Evolutionary conservation across 1,139 yeast genomes (phyloP), one percentile per base, ranked within the genome.

Genomic region (Pneumocystis oryctolagi): DNA sequence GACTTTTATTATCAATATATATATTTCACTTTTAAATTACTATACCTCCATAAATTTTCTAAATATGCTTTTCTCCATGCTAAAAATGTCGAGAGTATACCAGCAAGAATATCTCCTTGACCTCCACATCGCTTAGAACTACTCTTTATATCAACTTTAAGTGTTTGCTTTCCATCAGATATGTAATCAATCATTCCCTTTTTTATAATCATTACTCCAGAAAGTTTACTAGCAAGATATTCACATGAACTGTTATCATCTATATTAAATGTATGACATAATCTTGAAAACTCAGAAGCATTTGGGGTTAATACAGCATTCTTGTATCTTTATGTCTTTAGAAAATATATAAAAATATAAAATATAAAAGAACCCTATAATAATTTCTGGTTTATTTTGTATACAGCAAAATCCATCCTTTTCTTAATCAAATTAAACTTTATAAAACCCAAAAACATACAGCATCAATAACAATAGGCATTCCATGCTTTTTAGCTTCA

Each of bases 291-390:
- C 72, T 92, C 98, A 60, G 85, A 85, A 9, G 88, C 85, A 71
- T 92, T 92, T 16, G 98, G 98, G 0, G 98, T 92, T 60, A 92
- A 69, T 0, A 89, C 78, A 0, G 90, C 92, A 62, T 77, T 74
- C 67, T 77, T 60, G 70, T 75, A 77, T 68, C 55, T 47, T 25
- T 9, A 6, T 20, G 25, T 2, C 14, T 20, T 47, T 28, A 47
- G 30, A 42, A 39, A 47, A 25, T 3, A 20, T 25, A 20, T 47
- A 25, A 25, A 47, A 28, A 47, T 25, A 25, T 47, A 12, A 25
- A 8, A 47, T 9, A 25, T 47, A 28, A 25, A 47, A 25, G 25
- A 47, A 47, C 55, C 83, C 82, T 58, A 75, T 71, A 47, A 85
- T 76, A 20, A 87, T 66, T 1, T 76, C 76, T 0, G 90, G 87